These are phyloP conservation scores for Trichoderma asperelloides DNA, from an alignment of 495 filamentous ascomycete species.

Conservation along the genomic window DNA sequence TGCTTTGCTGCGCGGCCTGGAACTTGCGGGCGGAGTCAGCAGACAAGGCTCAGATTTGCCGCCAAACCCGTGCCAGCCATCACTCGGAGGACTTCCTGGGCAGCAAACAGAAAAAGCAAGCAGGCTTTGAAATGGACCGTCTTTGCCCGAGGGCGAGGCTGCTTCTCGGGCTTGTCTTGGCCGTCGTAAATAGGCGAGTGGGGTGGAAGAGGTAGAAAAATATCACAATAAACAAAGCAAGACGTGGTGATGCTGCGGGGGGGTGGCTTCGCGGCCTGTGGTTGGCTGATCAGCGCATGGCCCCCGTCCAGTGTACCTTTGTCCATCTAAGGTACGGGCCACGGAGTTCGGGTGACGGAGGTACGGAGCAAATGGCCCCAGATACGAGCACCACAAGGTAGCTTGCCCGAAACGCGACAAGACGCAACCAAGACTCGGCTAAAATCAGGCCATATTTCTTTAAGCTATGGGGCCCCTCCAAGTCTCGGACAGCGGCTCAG, in stretches of 20 bases:
- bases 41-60: neutral
- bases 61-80: neutral
- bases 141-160: neutral
- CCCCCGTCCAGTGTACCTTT: neutral
- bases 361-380: neutral
- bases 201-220: constrained; percentile 1
- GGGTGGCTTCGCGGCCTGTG: neutral
- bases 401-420: neutral
- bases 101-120: neutral
- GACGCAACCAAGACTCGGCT: neutral
- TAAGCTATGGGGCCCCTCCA: neutral
- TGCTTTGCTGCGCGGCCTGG: neutral
- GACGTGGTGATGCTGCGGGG: neutral
- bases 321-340: neutral
- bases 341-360: neutral
- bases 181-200: constrained; percentile 2
- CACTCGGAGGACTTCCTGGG: neutral
- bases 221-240: neutral
- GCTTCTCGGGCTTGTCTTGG: neutral
- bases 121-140: neutral
- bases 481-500: constrained; percentile 1
- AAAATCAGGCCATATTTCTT: neutral
- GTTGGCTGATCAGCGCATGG: neutral
- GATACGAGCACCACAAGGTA: neutral
- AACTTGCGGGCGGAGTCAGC: neutral